These are phyloP conservation scores for Saccharomycopsis fibuligera DNA, from an alignment of 805 yeast species.

Conservation along the genomic window DNA sequence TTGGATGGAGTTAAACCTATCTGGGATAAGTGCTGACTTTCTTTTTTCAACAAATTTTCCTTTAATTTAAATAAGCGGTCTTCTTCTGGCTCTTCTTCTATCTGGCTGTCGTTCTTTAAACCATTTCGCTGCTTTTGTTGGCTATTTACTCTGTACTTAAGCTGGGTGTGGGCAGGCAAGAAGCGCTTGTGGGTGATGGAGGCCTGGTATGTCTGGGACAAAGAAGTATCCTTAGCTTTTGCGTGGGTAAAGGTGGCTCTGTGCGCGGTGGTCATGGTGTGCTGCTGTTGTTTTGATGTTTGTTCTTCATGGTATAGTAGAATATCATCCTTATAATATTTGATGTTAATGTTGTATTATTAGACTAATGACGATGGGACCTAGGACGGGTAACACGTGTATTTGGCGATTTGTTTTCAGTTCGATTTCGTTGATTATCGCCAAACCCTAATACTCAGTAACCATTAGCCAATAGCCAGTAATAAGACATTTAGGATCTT, in stretches of 20 bases:
- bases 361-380: too few species aligned
- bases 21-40: neutral
- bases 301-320: too few species aligned
- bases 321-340: too few species aligned
- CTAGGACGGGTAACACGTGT: too few species aligned
- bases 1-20: neutral
- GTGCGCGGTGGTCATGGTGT: conserved; percentile 21
- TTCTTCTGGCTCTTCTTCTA: neutral
- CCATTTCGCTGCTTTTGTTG: neutral
- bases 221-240: conserved; percentile 18
- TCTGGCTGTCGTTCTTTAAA: neutral
- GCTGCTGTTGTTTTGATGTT: neutral
- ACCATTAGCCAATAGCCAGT: too few species aligned
- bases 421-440: too few species aligned
- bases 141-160: conserved; percentile 14
- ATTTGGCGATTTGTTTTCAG: too few species aligned
- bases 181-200: conserved; percentile 17
- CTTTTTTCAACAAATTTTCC: conserved; percentile 7
- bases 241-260: conserved; percentile 21
- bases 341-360: too few species aligned
- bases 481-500: too few species aligned
- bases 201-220: conserved; percentile 14
- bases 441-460: too few species aligned
- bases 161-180: conserved; percentile 18
- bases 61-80: neutral